A percentile compares a stretch with the other conserved stretches of the same genome.
These are phyloP conservation scores for Hemerocallis citrina DNA, from an alignment of 106 monocot species.

Conservation along the genomic window DNA sequence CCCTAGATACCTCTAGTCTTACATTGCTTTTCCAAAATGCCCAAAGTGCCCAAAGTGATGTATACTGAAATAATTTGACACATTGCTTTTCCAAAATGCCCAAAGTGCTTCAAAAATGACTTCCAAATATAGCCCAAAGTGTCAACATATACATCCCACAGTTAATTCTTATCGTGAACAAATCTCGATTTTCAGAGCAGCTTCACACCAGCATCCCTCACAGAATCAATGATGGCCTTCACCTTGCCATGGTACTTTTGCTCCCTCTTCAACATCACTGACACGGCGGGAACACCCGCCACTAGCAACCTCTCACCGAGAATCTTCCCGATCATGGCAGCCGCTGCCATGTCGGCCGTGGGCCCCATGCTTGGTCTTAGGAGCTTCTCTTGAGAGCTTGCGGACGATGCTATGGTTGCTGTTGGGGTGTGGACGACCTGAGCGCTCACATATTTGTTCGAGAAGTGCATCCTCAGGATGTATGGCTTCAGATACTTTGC, in stretches of 20 bases:
- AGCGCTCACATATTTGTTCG: constrained; percentile 67
- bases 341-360: constrained; percentile 68
- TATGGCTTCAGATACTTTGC: constrained; percentile 69
- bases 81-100: no score
- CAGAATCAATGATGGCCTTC: constrained; percentile 76
- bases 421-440: constrained; percentile 79
- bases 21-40: no score
- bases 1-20: no score
- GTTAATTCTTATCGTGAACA: no score
- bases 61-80: no score
- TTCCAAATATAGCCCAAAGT: no score
- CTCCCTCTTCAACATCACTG: constrained; percentile 56
- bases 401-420: constrained; percentile 68
- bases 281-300: constrained; percentile 68
- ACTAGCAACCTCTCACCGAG: constrained; percentile 69
- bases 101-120: no score
- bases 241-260: constrained; percentile 92
- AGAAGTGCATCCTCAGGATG: constrained; percentile 72
- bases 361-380: constrained; percentile 60
- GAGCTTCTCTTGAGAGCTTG: constrained; percentile 86
- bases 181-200: constrained; percentile 59
- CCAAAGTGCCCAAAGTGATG: no score
- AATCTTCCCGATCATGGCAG: constrained; percentile 72
- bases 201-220: constrained; percentile 76
- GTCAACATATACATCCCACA: no score